phyloP scores from a whole-genome alignment of 305 asterid genomes.

The Solanum aculeatissimum region DNA sequence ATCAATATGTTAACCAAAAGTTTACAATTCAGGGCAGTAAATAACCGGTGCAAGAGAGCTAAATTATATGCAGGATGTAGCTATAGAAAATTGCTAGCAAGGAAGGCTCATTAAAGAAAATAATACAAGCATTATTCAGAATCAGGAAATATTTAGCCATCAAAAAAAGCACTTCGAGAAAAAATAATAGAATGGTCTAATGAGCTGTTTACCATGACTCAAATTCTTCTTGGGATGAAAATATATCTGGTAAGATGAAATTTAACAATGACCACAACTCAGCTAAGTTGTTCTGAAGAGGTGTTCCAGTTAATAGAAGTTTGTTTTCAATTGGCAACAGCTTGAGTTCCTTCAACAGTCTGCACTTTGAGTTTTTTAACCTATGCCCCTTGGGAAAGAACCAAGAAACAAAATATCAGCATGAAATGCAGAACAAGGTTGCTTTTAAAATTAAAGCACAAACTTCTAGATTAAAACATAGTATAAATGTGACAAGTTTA shows the following conservation, averaged over 20 bases:
- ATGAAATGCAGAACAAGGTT: neutral
- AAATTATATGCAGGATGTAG: neutral
- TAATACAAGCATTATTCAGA: neutral
- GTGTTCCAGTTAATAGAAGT: conserved; percentile 94
- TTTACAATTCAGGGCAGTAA: neutral
- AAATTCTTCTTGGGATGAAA: conserved; percentile 83
- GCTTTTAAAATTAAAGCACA: neutral
- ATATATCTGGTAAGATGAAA: conserved; percentile 92
- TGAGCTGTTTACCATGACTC: conserved; percentile 72
- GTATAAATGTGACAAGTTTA: neutral
- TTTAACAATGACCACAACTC: conserved; percentile 98
- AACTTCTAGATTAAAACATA: neutral
- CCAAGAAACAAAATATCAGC: neutral
- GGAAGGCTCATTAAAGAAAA: neutral
- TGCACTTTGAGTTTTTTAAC: conserved; percentile 82
- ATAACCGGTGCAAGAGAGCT: neutral
- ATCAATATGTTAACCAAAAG: neutral
- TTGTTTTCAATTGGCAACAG: conserved; percentile 58
- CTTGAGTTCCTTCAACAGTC: conserved; percentile 59
- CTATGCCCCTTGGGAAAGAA: conserved; percentile 63
- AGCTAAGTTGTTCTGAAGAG: conserved; percentile 89
- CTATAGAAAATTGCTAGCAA: neutral
- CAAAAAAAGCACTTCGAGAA: neutral
- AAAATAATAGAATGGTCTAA: neutral
- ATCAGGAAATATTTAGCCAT: neutral